Conservation (phyloP, 1,284 basidiomycete genomes). For the Trametes pubescens region DNA sequence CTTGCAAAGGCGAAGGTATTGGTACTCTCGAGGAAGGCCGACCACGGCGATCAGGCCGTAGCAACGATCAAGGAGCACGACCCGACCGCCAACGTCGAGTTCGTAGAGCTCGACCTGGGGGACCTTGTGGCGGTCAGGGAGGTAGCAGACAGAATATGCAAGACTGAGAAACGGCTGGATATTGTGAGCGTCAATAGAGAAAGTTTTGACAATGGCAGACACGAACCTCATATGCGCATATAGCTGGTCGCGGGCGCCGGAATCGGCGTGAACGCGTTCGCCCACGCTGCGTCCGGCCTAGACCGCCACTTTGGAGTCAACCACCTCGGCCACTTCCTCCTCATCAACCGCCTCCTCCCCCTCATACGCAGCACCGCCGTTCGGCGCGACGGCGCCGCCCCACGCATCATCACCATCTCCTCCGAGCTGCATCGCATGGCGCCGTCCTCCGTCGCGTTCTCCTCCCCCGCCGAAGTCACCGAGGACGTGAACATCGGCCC, state of each 20-base stretch:
- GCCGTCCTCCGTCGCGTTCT: slow-evolving; percentile 45
- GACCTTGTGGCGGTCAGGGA: slow-evolving; percentile 47
- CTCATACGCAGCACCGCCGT: slow-evolving; percentile 49
- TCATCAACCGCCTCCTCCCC: slow-evolving; percentile 53
- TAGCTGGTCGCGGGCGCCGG: slow-evolving; percentile 50
- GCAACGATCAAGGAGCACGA: slow-evolving; percentile 44
- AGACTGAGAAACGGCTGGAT: slow-evolving; percentile 49
- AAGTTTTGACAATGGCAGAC: neutral
- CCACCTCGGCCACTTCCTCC: slow-evolving; percentile 46
- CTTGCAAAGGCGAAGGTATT: slow-evolving; percentile 49
- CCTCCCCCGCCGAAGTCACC: slow-evolving; percentile 47
- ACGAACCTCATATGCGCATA: neutral
- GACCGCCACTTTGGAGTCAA: slow-evolving; percentile 50
- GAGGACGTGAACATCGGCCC: slow-evolving; percentile 40
- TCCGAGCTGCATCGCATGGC: slow-evolving; percentile 51
- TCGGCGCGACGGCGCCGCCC: slow-evolving; percentile 37
- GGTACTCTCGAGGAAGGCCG: slow-evolving; percentile 49
- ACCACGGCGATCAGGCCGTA: slow-evolving; percentile 51
- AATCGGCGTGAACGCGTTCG: slow-evolving; percentile 51
- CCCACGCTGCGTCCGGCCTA: slow-evolving; percentile 45
- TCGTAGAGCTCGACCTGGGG: slow-evolving; percentile 52
- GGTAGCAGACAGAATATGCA: slow-evolving; percentile 44
- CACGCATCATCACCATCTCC: slow-evolving; percentile 53
- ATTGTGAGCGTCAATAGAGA: slow-evolving; percentile 41
- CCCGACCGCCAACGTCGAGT: slow-evolving; percentile 46